Evolutionary conservation across 1,139 yeast genomes (phyloP), one percentile per base, ranked within the genome.

Genomic region (Sugiyamaella neomexicana): DNA sequence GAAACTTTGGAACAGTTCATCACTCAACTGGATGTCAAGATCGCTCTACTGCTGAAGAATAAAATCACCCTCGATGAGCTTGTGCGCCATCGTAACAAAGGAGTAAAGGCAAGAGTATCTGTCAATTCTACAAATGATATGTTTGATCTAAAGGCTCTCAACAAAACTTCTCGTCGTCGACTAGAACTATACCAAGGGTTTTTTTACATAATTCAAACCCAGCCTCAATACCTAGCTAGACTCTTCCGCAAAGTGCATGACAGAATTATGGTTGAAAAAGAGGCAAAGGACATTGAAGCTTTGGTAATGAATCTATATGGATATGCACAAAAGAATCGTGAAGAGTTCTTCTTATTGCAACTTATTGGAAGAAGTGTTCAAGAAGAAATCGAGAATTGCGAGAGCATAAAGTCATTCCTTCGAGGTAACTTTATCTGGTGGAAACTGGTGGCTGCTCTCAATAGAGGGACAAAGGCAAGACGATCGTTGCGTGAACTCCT

Each of bases 201-300:
- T 54, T 85, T 93, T 63, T 93, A 86, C 64, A 74, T 91, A 44
- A 71, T 95, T 40, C 99, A 95, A 67, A 88, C 96, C 0, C 89
- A 88, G 65, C 90, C 97, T 0, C 70, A 70, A 0, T 93, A 93
- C 66, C 78, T 93, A 65, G 78, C 84, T 1, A 74, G 84, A 31
- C 69, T 89, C 40, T 79, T 83, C 55, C 66, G 72, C 50, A 64
- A 62, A 37, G 55, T 67, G 27, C 62, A 63, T 15, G 61, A 61
- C 10, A 59, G 63, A 34, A 62, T 62, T 10, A 60, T 65, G 42
- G 65, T 67, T 4, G 75, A 68, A 39, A 70, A 62, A 46, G 75
- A 70, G 52, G 63, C 64, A 50, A 70, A 74, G 52, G 74, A 73
- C 23, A 67, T 81, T 47, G 83, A 81, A 52, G 72, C 71, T 4